Percentiles rank a stretch among this genome's conserved stretches.
Evolutionary conservation across 805 yeast genomes (phyloP).

Genomic region (Spathaspora girioi): DNA sequence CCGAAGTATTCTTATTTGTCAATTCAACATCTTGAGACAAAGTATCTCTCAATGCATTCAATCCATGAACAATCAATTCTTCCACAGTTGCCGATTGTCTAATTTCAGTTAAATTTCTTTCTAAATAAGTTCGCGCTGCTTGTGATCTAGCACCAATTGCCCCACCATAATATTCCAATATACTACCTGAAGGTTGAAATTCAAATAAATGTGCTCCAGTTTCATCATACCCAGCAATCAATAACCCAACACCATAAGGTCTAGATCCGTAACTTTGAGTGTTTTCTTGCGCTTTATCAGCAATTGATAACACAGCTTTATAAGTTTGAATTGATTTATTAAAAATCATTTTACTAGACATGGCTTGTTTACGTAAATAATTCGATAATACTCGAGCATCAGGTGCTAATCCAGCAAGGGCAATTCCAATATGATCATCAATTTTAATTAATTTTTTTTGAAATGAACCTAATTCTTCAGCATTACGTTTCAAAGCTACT

Average conservation of each 20-base stretch:
- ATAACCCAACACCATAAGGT: conserved; percentile 96
- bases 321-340: conserved; percentile 81
- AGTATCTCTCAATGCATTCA: conserved; percentile 90
- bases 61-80: conserved; percentile 78
- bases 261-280: conserved; percentile 95
- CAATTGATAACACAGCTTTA: conserved; percentile 79
- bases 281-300: conserved; percentile 95
- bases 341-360: conserved; percentile 79
- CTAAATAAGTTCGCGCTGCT: conserved; percentile 95
- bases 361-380: conserved; percentile 85
- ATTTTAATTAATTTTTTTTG: conserved; percentile 90
- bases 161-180: conserved; percentile 84
- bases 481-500: conserved; percentile 91
- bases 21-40: conserved; percentile 92
- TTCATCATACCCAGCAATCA: conserved; percentile 88
- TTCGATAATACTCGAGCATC: conserved; percentile 94
- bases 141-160: conserved; percentile 99
- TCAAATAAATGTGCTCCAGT: conserved; percentile 92
- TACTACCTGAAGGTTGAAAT: conserved; percentile 94
- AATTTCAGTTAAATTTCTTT: conserved; percentile 74
- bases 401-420: conserved; percentile 96
- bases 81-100: conserved; percentile 57
- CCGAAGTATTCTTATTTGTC: conserved; percentile 77
- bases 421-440: conserved; percentile 92
- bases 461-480: conserved; percentile 95